Base-by-base conservation (phyloP, 208 protist species). In the Phytomonas francai region DNA sequence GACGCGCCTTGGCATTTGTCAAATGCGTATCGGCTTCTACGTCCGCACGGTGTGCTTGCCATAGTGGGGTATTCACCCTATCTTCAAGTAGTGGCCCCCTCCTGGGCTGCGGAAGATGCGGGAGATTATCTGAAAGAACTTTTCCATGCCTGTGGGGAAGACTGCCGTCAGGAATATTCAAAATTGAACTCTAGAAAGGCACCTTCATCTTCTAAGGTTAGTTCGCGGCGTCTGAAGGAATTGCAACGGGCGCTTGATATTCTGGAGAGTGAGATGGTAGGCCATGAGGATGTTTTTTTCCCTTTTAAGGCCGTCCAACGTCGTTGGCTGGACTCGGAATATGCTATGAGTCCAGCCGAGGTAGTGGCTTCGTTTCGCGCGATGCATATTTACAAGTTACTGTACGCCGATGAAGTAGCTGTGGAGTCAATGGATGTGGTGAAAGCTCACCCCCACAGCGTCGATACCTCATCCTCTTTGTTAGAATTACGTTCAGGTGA, bases 1-100 rank as follows among this genome's bases (percentile, higher is more conserved):
- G 78, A 92, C 63, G 80, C 82, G 6, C 86, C 89, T 63, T 91
- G 82, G 81, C 83, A 92, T 75, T 72, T 92, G 63, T 91, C 86
- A 16, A 69, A 83, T 19, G 89, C 87, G 6, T 83, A 92, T 70
- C 80, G 81, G 11, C 76, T 71, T 12, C 71, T 95, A 30, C 74
- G 76, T 9, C 79, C 84, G 0, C 84, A 95, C 71, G 89, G 89
- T 25, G 89, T 95, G 29, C 62, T 95, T 8, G 83, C 79, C 0
- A 81, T 95, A 2, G 45, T 90, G 9, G 89, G 89, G 27, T 76
- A 83, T 60, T 63, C 57, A 28, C 56, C 65, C 1, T 61, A 74
- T 0, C 42, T 81, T 14, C 42, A 62, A 0, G 79, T 91, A 27
- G 76, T 65, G 7, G 83, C 82, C 1, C 84, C 89, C 11, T 70